Evolutionary conservation across 768 basidiomycete species (phyloP).

Genomic region (Infundibulicybe gibba): DNA sequence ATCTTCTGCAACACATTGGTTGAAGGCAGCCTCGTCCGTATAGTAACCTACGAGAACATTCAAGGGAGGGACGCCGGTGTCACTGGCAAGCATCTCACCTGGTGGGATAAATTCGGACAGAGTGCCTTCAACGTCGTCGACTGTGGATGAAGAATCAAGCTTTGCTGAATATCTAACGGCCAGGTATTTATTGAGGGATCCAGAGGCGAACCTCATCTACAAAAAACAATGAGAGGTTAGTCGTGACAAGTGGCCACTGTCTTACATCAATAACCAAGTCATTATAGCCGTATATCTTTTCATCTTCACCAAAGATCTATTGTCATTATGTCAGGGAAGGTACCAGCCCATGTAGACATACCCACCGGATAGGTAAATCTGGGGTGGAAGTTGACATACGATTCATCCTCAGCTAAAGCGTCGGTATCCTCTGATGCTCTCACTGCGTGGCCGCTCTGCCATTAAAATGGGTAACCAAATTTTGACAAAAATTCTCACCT

Average conservation of each 20-base stretch:
- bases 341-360: slow-evolving; percentile 2
- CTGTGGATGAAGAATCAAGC: slow-evolving; percentile 59
- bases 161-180: slow-evolving; percentile 64
- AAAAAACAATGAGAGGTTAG: background rate
- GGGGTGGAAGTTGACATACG: slow-evolving; percentile 72
- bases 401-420: slow-evolving; percentile 50
- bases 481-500: slow-evolving; percentile 38
- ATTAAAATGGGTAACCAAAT: too few species aligned
- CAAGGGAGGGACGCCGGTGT: slow-evolving; percentile 2
- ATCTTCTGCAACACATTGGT: slow-evolving; percentile 69
- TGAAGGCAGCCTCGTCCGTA: slow-evolving; percentile 64
- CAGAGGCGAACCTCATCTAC: slow-evolving; percentile 85
- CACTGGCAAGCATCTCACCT: slow-evolving; percentile 35
- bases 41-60: slow-evolving; percentile 55
- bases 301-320: slow-evolving; percentile 93
- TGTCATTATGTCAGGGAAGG: background rate
- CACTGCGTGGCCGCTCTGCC: slow-evolving; percentile 36
- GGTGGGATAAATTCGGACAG: slow-evolving; percentile 75
- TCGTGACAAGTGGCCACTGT: slow-evolving; percentile 1
- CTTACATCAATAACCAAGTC: slow-evolving; percentile 81
- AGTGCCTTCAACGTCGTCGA: slow-evolving; percentile 84
- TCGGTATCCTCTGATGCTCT: slow-evolving; percentile 67
- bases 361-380: slow-evolving; percentile 91
- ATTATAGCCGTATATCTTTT: slow-evolving; percentile 93
- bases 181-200: slow-evolving; percentile 78